Conservation (phyloP, 2,329 filamentous ascomycete genomes). For the Fusarium siculi region DNA sequence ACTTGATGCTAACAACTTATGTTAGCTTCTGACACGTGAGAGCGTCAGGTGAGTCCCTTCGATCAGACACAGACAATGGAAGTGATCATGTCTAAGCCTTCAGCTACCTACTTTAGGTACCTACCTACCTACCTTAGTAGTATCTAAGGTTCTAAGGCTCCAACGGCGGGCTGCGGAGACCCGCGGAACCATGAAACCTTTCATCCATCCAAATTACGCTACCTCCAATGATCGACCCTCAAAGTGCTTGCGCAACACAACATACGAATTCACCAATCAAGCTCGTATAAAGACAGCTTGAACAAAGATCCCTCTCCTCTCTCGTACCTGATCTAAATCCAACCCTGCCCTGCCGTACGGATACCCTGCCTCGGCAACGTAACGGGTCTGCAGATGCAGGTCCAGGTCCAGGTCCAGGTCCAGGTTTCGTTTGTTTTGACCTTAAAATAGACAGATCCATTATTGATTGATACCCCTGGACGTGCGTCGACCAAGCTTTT, state of each 20-base stretch:
- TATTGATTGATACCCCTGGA: constrained; percentile 14
- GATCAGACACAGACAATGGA: not conserved
- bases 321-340: constrained; percentile 26
- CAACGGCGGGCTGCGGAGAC: not conserved
- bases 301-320: constrained; percentile 12
- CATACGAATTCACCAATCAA: constrained; percentile 24
- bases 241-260: constrained; percentile 14
- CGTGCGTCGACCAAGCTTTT: constrained; percentile 2
- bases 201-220: not conserved
- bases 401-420: not conserved
- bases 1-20: not conserved
- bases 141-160: not conserved
- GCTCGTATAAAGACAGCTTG: not conserved
- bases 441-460: constrained; percentile 38
- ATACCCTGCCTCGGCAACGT: not conserved
- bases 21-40: constrained; percentile 29
- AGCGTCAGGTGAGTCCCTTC: constrained; percentile 23
- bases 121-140: too few species aligned
- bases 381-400: constrained; percentile 3
- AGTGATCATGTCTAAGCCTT: not conserved
- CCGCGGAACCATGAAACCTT: not conserved
- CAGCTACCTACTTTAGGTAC: not conserved
- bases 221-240: constrained; percentile 7
- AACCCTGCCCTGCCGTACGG: not conserved
- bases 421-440: constrained; percentile 1